phyloP scores from a whole-genome alignment of 768 basidiomycete species.

The Pleurotus cornucopiae region DNA sequence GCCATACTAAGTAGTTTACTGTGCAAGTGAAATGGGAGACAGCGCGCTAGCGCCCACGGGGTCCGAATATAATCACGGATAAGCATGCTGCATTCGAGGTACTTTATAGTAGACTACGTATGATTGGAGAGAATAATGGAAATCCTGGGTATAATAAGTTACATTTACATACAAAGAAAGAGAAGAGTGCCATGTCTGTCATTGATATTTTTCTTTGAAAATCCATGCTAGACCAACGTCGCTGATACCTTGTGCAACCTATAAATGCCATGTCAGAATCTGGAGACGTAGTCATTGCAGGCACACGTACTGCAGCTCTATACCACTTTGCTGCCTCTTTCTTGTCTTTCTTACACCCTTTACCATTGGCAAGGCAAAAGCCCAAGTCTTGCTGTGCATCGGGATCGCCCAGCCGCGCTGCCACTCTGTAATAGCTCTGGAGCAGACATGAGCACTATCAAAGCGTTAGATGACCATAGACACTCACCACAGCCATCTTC shows the following conservation, averaged over 20 bases:
- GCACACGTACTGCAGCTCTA: constrained; percentile 64
- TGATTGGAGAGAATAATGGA: no score
- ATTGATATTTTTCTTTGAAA: constrained; percentile 81
- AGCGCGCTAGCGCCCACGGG: no score
- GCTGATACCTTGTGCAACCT: constrained; percentile 66
- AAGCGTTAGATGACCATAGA: background rate
- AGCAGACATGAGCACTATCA: background rate
- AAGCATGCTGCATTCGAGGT: no score
- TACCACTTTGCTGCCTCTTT: constrained; percentile 90
- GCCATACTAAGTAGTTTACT: no score
- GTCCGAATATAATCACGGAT: no score
- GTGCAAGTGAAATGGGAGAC: no score
- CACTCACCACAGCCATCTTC: constrained; percentile 81
- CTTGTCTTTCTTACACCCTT: constrained; percentile 85
- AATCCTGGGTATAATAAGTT: no score
- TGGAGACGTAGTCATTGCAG: background rate
- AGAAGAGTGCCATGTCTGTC: background rate
- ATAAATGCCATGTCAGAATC: constrained; percentile 2
- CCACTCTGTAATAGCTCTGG: constrained; percentile 81
- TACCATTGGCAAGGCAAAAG: constrained; percentile 82
- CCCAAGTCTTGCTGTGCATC: constrained; percentile 87
- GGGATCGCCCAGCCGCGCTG: constrained; percentile 78
- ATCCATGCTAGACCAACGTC: constrained; percentile 88
- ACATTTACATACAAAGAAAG: no score
- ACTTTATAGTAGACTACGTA: no score